These are phyloP conservation scores for Cadophora sp. DNA, from an alignment of 2,329 filamentous ascomycete genomes.

Conservation along the genomic window DNA sequence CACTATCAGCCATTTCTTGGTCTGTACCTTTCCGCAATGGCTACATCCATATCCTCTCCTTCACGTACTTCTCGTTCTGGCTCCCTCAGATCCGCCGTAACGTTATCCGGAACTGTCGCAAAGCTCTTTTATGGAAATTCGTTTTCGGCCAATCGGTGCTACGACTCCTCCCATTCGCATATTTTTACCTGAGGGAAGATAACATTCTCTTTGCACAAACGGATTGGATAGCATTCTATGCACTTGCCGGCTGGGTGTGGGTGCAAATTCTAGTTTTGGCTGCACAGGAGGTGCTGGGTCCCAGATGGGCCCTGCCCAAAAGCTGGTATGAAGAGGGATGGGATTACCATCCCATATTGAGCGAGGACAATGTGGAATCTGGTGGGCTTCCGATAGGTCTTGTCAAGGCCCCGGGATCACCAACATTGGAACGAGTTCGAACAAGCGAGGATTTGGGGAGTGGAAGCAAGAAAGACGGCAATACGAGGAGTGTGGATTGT, in stretches of 20 bases:
- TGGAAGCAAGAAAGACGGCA: slow-evolving; percentile 55
- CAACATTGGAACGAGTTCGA: slow-evolving; percentile 31
- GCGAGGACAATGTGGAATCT: slow-evolving; percentile 81
- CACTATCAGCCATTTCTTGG: slow-evolving; percentile 67
- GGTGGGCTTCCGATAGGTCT: slow-evolving; percentile 83
- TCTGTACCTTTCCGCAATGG: slow-evolving; percentile 59
- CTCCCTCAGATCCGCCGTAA: slow-evolving; percentile 91
- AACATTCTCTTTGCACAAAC: slow-evolving; percentile 83
- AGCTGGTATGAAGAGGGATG: slow-evolving; percentile 78
- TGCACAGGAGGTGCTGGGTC: slow-evolving; percentile 84
- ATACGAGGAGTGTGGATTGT: slow-evolving; percentile 74
- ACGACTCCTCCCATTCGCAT: slow-evolving; percentile 80
- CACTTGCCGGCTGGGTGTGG: slow-evolving; percentile 83
- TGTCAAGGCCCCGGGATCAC: slow-evolving; percentile 46
- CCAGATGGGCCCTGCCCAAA: slow-evolving; percentile 81
- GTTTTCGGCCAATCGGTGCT: slow-evolving; percentile 83
- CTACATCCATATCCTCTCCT: slow-evolving; percentile 69
- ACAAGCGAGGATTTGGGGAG: slow-evolving; percentile 41
- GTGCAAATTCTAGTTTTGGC: slow-evolving; percentile 80
- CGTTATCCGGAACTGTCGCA: slow-evolving; percentile 86
- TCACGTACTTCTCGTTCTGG: slow-evolving; percentile 90
- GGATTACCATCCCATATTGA: slow-evolving; percentile 92
- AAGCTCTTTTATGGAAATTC: slow-evolving; percentile 90
- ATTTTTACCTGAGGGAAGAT: slow-evolving; percentile 79
- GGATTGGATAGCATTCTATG: slow-evolving; percentile 68